phyloP scores from a whole-genome alignment of 805 yeast genomes.

The Cyberlindnera euphorbiiphila region DNA sequence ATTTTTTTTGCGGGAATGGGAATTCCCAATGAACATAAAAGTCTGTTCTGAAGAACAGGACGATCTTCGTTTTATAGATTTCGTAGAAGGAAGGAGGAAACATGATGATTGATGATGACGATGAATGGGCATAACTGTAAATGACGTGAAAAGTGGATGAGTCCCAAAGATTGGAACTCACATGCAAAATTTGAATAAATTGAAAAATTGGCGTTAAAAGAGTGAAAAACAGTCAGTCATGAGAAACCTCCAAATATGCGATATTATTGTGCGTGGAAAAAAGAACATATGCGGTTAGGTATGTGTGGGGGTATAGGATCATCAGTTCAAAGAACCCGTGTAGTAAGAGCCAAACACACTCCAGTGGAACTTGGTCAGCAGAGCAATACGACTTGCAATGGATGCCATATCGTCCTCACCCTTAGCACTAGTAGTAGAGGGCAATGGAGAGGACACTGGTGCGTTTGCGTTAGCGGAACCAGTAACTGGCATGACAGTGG shows the following conservation, averaged over 20 bases:
- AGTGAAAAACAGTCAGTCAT: not conserved
- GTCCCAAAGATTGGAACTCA: too few species aligned
- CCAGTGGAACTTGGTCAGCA: constrained; percentile 71
- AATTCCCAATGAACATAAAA: too few species aligned
- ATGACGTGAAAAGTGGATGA: too few species aligned
- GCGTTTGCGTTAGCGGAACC: constrained; percentile 14
- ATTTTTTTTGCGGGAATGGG: too few species aligned
- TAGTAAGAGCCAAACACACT: constrained; percentile 76
- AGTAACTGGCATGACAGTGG: constrained; percentile 11
- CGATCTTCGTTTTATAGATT: too few species aligned
- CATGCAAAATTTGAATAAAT: not conserved
- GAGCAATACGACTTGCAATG: constrained; percentile 52
- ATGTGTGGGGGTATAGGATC: constrained; percentile 2
- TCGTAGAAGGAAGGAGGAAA: too few species aligned
- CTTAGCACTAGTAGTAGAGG: constrained; percentile 17
- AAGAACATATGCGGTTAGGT: not conserved
- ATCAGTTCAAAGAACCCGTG: constrained; percentile 8
- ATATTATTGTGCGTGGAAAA: too few species aligned
- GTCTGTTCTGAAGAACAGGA: not conserved
- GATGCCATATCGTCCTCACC: constrained; percentile 48
- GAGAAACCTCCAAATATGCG: not conserved
- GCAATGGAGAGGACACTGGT: constrained; percentile 5
- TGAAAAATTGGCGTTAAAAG: not conserved
- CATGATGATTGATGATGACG: too few species aligned
- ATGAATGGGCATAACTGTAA: too few species aligned